phyloP scores from a whole-genome alignment of 768 basidiomycete species.

The Collybiopsis luxurians region DNA sequence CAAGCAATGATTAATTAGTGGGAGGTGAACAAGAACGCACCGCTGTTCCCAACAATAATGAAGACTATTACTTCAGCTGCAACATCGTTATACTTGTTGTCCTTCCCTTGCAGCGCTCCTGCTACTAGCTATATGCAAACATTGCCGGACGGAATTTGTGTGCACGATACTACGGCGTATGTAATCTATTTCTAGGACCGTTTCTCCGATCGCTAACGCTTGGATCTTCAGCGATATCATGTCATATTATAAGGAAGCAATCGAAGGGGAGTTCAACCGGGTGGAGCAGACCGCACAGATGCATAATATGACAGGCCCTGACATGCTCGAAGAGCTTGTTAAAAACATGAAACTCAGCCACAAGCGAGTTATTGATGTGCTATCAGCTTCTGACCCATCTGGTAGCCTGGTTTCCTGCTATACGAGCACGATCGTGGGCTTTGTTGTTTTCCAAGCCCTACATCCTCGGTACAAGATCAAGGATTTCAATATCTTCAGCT shows the following conservation, averaged over 20 bases:
- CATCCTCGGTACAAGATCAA: conserved; percentile 14
- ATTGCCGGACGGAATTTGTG: conserved; percentile 7
- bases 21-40: conserved; percentile 8
- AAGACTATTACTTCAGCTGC: conserved; percentile 10
- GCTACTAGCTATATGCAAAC: conserved; percentile 3
- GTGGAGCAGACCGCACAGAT: conserved; percentile 11
- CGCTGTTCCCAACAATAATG: conserved; percentile 7
- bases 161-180: conserved; percentile 10
- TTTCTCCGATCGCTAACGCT: neutral
- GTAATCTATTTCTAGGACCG: neutral
- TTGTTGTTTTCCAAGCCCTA: conserved; percentile 11
- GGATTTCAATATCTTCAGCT: conserved; percentile 7
- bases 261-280: conserved; percentile 14
- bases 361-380: conserved; percentile 5
- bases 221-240: conserved; percentile 9
- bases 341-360: conserved; percentile 2
- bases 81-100: conserved; percentile 5
- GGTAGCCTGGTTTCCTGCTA: conserved; percentile 6
- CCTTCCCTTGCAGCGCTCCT: conserved; percentile 2
- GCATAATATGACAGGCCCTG: neutral
- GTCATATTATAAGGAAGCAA: conserved; percentile 14
- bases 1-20: too few relatives aligned
- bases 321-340: conserved; percentile 11
- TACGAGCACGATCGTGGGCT: conserved; percentile 3
- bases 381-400: conserved; percentile 4